Evolutionary conservation across 1,284 basidiomycete species (phyloP), one percentile per base, ranked within the genome.

Genomic region (Tremellales sp.): DNA sequence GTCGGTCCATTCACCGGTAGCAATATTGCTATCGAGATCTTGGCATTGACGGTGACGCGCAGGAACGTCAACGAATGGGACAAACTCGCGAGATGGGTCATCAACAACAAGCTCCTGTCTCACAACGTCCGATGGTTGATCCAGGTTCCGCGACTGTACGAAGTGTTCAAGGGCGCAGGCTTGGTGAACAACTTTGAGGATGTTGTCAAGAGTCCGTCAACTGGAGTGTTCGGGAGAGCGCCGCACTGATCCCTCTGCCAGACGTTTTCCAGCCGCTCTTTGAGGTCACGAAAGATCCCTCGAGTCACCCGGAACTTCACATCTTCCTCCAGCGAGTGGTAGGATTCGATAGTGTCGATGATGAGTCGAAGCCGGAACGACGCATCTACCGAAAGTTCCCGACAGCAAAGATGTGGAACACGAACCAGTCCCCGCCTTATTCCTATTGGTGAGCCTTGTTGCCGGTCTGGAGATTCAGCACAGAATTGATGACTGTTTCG

Each of bases 91-190:
- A 85, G 85, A 76, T 99, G 95, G 95, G 84, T 98, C 43, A 83
- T 97, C 63, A 81, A 88, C 66, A 83, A 97, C 76, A 90, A 92
- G 68, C 78, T 98, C 12, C 90, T 82, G 70, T 97, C 92, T 7
- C 92, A 97, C 70, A 98, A 99, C 65, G 90, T 98, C 27, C 82
- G 95, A 43, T 98, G 95, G 95, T 81, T 98, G 43, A 87, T 99
- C 60, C 95, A 98, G 71, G 79, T 98, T 12, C 95, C 95, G 3
- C 84, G 95, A 2, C 72, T 99, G 51, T 99, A 98, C 75, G 87
- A 95, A 60, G 83, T 98, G 18, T 99, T 95, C 79, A 97, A 95
- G 68, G 82, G 84, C 38, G 89, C 84, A 56, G 90, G 88, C 0
- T 83, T 85, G 0, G 79, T 98, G 31, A 66, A 83, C 26, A 93